Evolutionary conservation across 2,329 filamentous ascomycete species (phyloP).

Genomic region (Nothophoma quercina): DNA sequence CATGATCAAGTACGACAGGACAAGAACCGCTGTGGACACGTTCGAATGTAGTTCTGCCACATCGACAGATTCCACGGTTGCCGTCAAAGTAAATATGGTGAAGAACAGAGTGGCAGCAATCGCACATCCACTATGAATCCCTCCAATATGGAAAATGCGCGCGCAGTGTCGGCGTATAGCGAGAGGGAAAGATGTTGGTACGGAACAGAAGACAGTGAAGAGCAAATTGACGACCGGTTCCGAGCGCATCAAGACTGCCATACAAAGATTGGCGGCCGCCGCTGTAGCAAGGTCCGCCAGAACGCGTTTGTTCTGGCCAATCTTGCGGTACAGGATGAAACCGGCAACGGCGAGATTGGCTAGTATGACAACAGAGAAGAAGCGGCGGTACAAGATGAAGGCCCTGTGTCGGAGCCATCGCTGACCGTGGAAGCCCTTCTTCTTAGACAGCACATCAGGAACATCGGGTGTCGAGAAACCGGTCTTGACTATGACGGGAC

Average conservation of each 20-base stretch:
- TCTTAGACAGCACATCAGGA: constrained; percentile 28
- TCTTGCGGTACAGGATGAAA: constrained; percentile 34
- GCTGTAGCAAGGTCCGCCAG: constrained; percentile 45
- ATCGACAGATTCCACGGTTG: constrained; percentile 36
- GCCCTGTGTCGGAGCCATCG: constrained; percentile 44
- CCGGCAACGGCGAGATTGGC: constrained; percentile 39
- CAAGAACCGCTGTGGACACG: constrained; percentile 25
- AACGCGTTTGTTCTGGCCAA: constrained; percentile 30
- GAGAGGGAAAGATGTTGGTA: constrained; percentile 42
- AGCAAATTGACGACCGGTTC: constrained; percentile 49
- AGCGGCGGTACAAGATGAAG: constrained; percentile 43
- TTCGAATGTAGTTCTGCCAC: constrained; percentile 19
- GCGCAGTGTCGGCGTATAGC: constrained; percentile 43
- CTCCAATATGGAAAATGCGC: constrained; percentile 48
- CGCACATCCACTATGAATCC: constrained; percentile 48
- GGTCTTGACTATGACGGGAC: background rate
- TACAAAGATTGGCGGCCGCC: constrained; percentile 47
- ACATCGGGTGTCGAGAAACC: constrained; percentile 9
- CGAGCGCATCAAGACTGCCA: constrained; percentile 45
- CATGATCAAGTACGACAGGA: constrained; percentile 43
- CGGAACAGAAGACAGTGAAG: constrained; percentile 46
- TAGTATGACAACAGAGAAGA: constrained; percentile 40
- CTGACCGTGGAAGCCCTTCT: constrained; percentile 36
- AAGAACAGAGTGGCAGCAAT: constrained; percentile 53
- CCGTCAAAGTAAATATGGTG: constrained; percentile 51